phyloP scores from a whole-genome alignment of 768 basidiomycete genomes.

The Collybia nuda region DNA sequence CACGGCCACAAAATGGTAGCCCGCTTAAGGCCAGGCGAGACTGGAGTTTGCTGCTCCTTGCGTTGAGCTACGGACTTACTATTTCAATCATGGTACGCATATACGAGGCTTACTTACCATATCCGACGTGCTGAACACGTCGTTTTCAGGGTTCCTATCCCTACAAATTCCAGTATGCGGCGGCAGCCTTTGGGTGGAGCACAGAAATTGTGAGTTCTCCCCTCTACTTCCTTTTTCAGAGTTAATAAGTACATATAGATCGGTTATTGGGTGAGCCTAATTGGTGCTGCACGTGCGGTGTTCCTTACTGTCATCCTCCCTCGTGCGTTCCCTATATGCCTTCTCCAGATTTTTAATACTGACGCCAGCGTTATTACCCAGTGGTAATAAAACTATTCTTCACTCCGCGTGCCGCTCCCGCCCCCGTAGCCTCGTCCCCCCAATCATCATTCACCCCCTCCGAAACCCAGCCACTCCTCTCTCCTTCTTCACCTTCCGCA shows the following conservation, averaged over 20 bases:
- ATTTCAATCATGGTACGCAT: slow-evolving; percentile 43
- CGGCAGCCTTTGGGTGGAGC: slow-evolving; percentile 61
- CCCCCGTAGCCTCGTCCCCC: slow-evolving; percentile 42
- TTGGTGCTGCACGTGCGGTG: slow-evolving; percentile 53
- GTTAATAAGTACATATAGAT: slow-evolving; percentile 32
- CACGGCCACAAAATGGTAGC: slow-evolving; percentile 20
- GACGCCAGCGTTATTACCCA: slow-evolving; percentile 2
- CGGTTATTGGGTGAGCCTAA: slow-evolving; percentile 67
- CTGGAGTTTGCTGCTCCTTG: slow-evolving; percentile 66
- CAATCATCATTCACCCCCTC: slow-evolving; percentile 14
- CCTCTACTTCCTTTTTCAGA: too few relatives aligned
- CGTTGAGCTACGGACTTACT: slow-evolving; percentile 48
- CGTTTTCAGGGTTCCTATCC: slow-evolving; percentile 48
- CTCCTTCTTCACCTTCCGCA: slow-evolving; percentile 5
- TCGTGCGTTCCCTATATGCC: slow-evolving; percentile 33
- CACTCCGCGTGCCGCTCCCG: slow-evolving; percentile 37
- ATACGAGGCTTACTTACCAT: not conserved
- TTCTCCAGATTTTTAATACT: not conserved
- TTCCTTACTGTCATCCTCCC: slow-evolving; percentile 61
- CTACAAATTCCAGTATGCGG: slow-evolving; percentile 67
- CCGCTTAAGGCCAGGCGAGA: slow-evolving; percentile 47
- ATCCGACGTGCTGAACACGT: not conserved
- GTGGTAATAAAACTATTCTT: slow-evolving; percentile 27
- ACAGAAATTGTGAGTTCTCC: slow-evolving; percentile 52
- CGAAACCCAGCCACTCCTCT: slow-evolving; percentile 31